Percentiles rank a stretch among this genome's conserved stretches.
These are phyloP conservation scores for Skeletonema potamos DNA, from an alignment of 108 stramenopile genomes.

Conservation along the genomic window DNA sequence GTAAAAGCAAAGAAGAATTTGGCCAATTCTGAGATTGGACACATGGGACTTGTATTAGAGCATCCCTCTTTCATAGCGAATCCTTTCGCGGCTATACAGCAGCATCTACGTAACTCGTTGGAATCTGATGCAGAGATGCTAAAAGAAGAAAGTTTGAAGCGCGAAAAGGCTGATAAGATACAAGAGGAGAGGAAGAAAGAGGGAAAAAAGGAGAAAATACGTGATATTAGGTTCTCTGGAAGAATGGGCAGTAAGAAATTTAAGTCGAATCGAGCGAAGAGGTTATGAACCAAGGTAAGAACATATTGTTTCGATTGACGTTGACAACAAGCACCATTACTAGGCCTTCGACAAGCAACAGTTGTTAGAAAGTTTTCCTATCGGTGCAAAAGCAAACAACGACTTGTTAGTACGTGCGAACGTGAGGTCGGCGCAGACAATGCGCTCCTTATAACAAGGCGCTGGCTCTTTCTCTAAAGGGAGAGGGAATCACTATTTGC, in stretches of 20 bases:
- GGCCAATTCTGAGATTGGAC: conserved; percentile 59
- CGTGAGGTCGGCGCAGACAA: conserved; percentile 37
- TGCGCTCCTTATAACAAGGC: conserved; percentile 16
- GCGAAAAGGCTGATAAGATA: conserved; percentile 24
- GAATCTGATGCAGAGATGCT: conserved; percentile 46
- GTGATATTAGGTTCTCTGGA: conserved; percentile 19
- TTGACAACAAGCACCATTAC: conserved; percentile 28
- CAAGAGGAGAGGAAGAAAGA: conserved; percentile 40
- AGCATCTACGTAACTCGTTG: conserved; percentile 77
- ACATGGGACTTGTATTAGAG: conserved; percentile 68
- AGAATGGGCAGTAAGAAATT: conserved; percentile 30
- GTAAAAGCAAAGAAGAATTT: conserved; percentile 64
- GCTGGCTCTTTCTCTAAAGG: conserved; percentile 42
- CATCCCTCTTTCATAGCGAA: conserved; percentile 77
- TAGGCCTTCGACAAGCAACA: conserved; percentile 31
- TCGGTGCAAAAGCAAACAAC: conserved; percentile 28
- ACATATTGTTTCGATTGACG: not conserved
- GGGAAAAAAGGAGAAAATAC: conserved; percentile 46
- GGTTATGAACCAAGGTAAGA: conserved; percentile 11
- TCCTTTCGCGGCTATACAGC: conserved; percentile 78
- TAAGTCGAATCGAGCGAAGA: conserved; percentile 3
- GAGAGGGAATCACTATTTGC: conserved; percentile 34
- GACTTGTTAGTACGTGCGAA: conserved; percentile 28
- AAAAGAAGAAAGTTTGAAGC: conserved; percentile 34
- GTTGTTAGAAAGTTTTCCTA: conserved; percentile 39